A percentile compares a stretch with the other conserved stretches of the same genome.
Conservation (phyloP, 495 filamentous ascomycete species). For the Articulospora tetracladia region DNA sequence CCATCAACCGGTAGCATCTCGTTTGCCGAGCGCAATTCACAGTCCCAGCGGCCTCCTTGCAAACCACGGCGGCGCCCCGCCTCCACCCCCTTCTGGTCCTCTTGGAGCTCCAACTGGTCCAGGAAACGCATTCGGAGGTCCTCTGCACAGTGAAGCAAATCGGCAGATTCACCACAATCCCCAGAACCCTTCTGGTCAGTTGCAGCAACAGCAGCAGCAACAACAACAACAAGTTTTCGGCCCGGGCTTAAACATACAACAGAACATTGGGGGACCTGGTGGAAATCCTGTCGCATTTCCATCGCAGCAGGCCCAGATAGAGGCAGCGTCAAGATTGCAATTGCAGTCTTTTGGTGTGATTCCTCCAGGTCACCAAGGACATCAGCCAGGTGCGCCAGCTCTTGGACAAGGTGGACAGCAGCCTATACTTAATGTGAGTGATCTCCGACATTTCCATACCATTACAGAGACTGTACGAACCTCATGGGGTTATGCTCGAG, state of each 20-base stretch:
- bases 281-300: constrained; percentile 35
- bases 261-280: constrained; percentile 31
- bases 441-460: too few species aligned
- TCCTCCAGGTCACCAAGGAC: constrained; percentile 23
- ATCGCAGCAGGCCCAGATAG: constrained; percentile 33
- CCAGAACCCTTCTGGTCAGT: constrained; percentile 50
- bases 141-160: constrained; percentile 56
- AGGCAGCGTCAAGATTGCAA: constrained; percentile 42
- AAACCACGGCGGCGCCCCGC: constrained; percentile 60
- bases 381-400: constrained; percentile 50
- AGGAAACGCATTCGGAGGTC: constrained; percentile 61
- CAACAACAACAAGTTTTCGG: constrained; percentile 59
- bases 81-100: constrained; percentile 48
- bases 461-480: too few species aligned
- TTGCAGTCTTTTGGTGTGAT: constrained; percentile 38
- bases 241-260: constrained; percentile 30
- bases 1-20: constrained; percentile 86
- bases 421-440: constrained; percentile 87
- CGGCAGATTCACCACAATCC: constrained; percentile 60
- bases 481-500: too few species aligned
- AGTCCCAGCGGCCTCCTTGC: constrained; percentile 83
- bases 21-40: constrained; percentile 75
- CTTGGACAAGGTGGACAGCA: constrained; percentile 76
- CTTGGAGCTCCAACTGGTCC: constrained; percentile 65
- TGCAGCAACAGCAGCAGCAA: constrained; percentile 47